Conservation (phyloP, 140 eudicot genomes). For the Oenanthe javanica region DNA sequence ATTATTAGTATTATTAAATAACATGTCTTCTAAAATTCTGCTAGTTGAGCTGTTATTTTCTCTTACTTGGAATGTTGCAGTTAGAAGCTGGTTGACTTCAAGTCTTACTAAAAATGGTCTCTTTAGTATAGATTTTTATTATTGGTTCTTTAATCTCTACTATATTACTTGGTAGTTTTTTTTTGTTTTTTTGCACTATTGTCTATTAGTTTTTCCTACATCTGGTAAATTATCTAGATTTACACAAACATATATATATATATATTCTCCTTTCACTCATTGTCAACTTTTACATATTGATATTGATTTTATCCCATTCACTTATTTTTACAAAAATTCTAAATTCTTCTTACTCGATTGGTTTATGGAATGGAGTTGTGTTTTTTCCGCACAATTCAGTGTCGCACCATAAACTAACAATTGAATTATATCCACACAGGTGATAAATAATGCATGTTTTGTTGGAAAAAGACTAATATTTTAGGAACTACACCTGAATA, state of each 20-base stretch:
- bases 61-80: neutral
- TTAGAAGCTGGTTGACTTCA: neutral
- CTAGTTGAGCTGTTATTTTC: neutral
- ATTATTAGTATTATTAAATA: neutral
- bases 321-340: too few relatives aligned
- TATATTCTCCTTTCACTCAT: too few relatives aligned
- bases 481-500: neutral
- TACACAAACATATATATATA: too few relatives aligned
- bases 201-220: neutral
- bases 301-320: too few relatives aligned
- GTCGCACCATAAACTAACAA: neutral
- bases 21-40: neutral
- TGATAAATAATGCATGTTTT: neutral
- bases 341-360: neutral
- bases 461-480: neutral
- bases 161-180: too few relatives aligned
- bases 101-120: neutral
- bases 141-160: neutral
- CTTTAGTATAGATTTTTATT: neutral
- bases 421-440: too few relatives aligned
- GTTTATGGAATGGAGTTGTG: neutral
- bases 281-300: too few relatives aligned
- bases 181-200: too few relatives aligned
- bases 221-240: too few relatives aligned
- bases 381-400: neutral